phyloP scores from a whole-genome alignment of 2,329 filamentous ascomycete species.

The Colletotrichum tropicale region DNA sequence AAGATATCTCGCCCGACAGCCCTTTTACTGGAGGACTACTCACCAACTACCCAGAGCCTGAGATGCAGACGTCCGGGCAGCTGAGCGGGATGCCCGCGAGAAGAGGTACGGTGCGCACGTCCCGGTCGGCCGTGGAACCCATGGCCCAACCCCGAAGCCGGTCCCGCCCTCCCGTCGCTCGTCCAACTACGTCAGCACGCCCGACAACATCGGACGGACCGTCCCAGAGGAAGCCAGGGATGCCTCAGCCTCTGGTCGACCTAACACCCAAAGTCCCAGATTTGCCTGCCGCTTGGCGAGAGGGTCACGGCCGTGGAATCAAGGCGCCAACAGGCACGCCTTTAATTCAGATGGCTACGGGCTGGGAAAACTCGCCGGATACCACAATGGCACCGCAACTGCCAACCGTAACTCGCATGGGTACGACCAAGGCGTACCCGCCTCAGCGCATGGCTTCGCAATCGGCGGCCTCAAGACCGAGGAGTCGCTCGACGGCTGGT shows the following conservation, averaged over 20 bases:
- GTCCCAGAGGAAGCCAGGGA: conserved; percentile 29
- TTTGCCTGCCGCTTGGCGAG: conserved; percentile 61
- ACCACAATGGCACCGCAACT: conserved; percentile 3
- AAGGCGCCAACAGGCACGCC: conserved; percentile 43
- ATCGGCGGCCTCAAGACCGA: conserved; percentile 5
- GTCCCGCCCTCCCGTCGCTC: conserved; percentile 18
- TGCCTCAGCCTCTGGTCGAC: conserved; percentile 69
- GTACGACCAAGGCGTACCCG: conserved; percentile 11
- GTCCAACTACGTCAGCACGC: conserved; percentile 29
- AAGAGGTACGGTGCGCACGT: conserved; percentile 37
- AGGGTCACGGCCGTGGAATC: conserved; percentile 56
- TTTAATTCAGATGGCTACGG: conserved; percentile 51
- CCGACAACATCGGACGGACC: conserved; percentile 20
- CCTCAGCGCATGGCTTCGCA: conserved; percentile 19
- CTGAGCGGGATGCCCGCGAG: conserved; percentile 39
- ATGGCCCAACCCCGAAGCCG: conserved; percentile 18
- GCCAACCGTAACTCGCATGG: conserved; percentile 14
- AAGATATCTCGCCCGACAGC: not conserved
- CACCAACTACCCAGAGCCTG: conserved; percentile 36
- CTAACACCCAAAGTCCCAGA: conserved; percentile 69
- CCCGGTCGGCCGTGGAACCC: conserved; percentile 20
- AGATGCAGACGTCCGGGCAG: conserved; percentile 36
- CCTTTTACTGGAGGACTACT: conserved; percentile 42
- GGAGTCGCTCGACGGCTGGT: conserved; percentile 19
- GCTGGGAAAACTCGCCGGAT: conserved; percentile 10